Conservation (phyloP, 805 yeast species). For the Wickerhamomyces silvicola region DNA sequence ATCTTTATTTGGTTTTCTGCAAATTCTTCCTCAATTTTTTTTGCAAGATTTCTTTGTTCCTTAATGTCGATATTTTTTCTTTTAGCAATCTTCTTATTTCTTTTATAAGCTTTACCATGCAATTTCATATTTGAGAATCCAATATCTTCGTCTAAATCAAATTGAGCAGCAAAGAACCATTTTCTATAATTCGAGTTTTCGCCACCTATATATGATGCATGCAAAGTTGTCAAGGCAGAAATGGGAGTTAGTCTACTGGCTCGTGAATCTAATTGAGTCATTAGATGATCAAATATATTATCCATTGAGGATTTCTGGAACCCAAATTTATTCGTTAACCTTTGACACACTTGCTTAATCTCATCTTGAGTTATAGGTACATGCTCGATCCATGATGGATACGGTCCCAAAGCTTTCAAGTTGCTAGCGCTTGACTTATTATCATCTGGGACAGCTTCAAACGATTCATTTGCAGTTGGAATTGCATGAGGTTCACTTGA, state of each 20-base stretch:
- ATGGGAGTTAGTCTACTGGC: conserved; percentile 71
- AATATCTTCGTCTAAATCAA: conserved; percentile 65
- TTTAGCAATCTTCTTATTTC: conserved; percentile 40
- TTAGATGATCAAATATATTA: conserved; percentile 76
- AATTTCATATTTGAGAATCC: conserved; percentile 53
- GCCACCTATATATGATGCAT: conserved; percentile 91
- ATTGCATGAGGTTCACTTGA: background rate
- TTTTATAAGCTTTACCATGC: conserved; percentile 36
- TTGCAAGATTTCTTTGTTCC: conserved; percentile 31
- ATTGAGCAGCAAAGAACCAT: conserved; percentile 88
- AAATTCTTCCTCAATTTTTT: conserved; percentile 43
- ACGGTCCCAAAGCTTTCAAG: conserved; percentile 3
- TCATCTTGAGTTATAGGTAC: conserved; percentile 69
- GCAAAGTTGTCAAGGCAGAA: conserved; percentile 68
- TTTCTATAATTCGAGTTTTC: conserved; percentile 78
- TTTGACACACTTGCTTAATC: conserved; percentile 54
- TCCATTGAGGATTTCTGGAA: conserved; percentile 74
- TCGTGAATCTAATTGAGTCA: conserved; percentile 81
- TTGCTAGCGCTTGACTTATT: background rate
- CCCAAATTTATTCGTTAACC: conserved; percentile 63
- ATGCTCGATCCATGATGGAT: conserved; percentile 31
- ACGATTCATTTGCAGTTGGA: too few relatives aligned
- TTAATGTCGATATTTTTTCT: conserved; percentile 28
- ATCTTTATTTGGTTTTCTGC: conserved; percentile 44
- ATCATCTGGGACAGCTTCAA: background rate